Evolutionary conservation across 2,329 filamentous ascomycete species (phyloP), one percentile per base, ranked within the genome.

Genomic region (Metarhizium rileyi): DNA sequence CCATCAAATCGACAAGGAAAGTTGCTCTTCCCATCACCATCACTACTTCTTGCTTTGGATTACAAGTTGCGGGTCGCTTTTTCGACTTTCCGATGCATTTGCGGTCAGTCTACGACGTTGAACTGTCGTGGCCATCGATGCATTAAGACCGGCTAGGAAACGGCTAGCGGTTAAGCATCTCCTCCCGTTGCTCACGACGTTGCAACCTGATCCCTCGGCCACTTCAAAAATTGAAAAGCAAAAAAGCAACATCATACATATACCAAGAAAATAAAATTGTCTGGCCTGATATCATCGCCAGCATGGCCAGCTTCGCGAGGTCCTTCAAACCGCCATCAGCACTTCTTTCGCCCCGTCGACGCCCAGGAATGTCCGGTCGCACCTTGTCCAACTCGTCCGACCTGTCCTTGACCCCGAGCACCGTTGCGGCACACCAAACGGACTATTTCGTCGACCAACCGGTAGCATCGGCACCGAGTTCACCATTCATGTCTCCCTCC

Each of bases 241-340:
- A 28, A 40, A 25, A n/a, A 40, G n/a, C n/a, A n/a, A n/a, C n/a
- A n/a, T n/a, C n/a, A n/a, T n/a, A n/a, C n/a, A n/a, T n/a, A n/a
- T n/a, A n/a, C n/a, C n/a, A 41, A 20, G 20, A 38, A n/a, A 10
- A 48, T 14, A 30, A 22, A 27, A 5, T n/a, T 44, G 18, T 12
- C 20, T 6, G 40, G 16, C 10, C 9, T 20, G 14, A 51, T 30
- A 46, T 20, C 23, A 46, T 20, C 23, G 36, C 25, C 46, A 27
- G n/a, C 48, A 78, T 78, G 75, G 68, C 74, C 51, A 71, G 65
- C 59, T 64, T 76, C 52, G 67, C 70, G 43, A 70, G 73, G 55
- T 75, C 75, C 12, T 70, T 78, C 61, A 69, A 75, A 55, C 67
- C 72, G 7, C 63, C 72, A 38, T 64, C 67, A 38, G 66, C 66